These are phyloP conservation scores for Mycosphaerella arachidis DNA, from an alignment of 2,329 filamentous ascomycete species.

Conservation along the genomic window DNA sequence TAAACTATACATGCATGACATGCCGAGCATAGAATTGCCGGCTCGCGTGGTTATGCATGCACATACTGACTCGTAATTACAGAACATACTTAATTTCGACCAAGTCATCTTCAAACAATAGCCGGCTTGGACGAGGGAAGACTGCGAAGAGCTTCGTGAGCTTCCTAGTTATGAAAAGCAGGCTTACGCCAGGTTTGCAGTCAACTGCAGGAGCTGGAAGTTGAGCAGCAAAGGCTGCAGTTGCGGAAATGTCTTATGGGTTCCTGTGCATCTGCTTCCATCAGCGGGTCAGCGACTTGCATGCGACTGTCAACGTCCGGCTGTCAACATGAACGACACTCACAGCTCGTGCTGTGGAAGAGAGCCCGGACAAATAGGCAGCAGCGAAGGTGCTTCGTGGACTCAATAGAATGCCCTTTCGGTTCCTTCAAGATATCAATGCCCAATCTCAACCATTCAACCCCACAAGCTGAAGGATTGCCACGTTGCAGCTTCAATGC, in stretches of 20 bases:
- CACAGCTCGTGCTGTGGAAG: background rate
- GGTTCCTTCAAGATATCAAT: background rate
- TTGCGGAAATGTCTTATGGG: background rate
- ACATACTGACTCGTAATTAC: background rate
- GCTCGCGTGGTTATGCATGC: no score
- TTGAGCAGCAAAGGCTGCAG: background rate
- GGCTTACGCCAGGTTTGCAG: background rate
- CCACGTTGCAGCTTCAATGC: background rate
- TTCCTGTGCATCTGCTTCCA: background rate
- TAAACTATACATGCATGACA: no score
- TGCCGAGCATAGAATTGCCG: no score
- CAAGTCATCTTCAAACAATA: slow-evolving; percentile 6
- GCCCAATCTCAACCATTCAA: background rate
- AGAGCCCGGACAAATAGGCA: background rate
- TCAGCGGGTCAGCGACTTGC: background rate
- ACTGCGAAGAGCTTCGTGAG: background rate
- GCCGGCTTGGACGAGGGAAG: background rate
- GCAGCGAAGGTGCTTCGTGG: background rate
- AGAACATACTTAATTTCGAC: slow-evolving; percentile 14
- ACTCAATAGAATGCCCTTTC: background rate
- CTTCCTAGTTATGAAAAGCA: background rate
- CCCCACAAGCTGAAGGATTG: background rate
- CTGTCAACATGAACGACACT: background rate
- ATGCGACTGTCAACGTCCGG: background rate
- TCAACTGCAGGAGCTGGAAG: background rate